A percentile compares a stretch with the other conserved stretches of the same genome.
Conservation (phyloP, 1,139 yeast genomes). For the Kurtzmaniella quercitrusa region DNA sequence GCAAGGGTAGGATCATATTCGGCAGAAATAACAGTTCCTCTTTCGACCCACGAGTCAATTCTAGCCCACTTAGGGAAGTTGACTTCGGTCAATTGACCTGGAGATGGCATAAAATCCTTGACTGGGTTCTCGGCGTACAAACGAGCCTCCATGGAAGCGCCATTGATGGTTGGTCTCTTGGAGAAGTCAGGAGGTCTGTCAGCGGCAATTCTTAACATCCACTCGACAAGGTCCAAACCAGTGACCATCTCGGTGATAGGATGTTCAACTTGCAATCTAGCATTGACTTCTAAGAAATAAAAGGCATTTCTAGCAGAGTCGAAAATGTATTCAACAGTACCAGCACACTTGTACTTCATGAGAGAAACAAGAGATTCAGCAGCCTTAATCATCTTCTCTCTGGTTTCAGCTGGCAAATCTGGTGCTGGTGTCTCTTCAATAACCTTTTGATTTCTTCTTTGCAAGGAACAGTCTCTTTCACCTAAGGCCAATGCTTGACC, state of each 20-base stretch:
- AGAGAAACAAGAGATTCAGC: constrained; percentile 78
- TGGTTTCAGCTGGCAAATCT: constrained; percentile 74
- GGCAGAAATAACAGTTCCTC: constrained; percentile 86
- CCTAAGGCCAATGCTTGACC: constrained; percentile 93
- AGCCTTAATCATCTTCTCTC: constrained; percentile 72
- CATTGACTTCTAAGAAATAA: constrained; percentile 93
- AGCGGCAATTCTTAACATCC: constrained; percentile 94
- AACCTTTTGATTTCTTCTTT: constrained; percentile 93
- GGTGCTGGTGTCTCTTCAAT: constrained; percentile 99
- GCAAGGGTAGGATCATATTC: constrained; percentile 97
- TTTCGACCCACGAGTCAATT: constrained; percentile 88
- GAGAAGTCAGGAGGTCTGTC: constrained; percentile 77
- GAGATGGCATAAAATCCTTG: constrained; percentile 91
- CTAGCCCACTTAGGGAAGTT: constrained; percentile 86
- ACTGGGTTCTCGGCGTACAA: constrained; percentile 96
- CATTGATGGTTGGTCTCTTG: constrained; percentile 57
- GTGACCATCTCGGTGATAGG: constrained; percentile 96
- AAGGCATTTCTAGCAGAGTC: constrained; percentile 83
- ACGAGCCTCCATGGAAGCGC: constrained; percentile 96
- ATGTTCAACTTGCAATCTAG: constrained; percentile 96
- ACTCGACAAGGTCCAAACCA: constrained; percentile 90
- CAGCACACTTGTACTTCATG: constrained; percentile 91
- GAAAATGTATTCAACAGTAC: constrained; percentile 93
- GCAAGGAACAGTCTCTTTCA: constrained; percentile 96
- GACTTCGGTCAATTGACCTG: constrained; percentile 88